Conservation (phyloP, 768 basidiomycete species). For the Tulasnella sp. region DNA sequence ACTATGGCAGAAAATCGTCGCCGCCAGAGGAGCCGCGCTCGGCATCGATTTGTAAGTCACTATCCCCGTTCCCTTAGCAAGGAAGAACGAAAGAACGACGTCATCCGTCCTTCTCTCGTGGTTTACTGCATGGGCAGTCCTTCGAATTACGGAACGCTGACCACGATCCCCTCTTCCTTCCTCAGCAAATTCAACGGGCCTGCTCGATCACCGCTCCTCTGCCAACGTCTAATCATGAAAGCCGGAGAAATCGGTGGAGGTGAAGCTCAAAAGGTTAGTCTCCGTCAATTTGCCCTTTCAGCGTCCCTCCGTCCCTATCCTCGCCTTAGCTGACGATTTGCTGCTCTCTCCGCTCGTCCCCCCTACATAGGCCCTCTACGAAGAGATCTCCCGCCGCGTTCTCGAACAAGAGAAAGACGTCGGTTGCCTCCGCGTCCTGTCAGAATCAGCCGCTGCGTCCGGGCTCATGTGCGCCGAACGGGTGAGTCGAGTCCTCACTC, state of each 20-base stretch:
- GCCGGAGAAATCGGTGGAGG: neutral
- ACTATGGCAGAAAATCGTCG: slow-evolving; percentile 27
- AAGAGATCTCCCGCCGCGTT: slow-evolving; percentile 53
- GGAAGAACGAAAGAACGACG: no score
- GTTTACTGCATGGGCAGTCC: no score
- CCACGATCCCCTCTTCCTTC: neutral
- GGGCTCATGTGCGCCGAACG: slow-evolving; percentile 49
- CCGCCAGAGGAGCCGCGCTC: slow-evolving; percentile 43
- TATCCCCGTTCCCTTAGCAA: neutral
- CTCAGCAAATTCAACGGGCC: slow-evolving; percentile 5
- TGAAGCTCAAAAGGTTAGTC: slow-evolving; percentile 1
- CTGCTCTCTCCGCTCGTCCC: neutral
- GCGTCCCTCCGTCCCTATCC: neutral
- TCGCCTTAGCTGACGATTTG: neutral
- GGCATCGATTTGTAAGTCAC: slow-evolving; percentile 44
- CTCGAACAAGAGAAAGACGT: slow-evolving; percentile 56
- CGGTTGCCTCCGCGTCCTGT: slow-evolving; percentile 44
- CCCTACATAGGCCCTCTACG: slow-evolving; percentile 33
- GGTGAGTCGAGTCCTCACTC: slow-evolving; percentile 29
- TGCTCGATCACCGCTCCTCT: neutral
- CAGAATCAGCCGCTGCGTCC: slow-evolving; percentile 42
- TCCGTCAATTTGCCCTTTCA: no score
- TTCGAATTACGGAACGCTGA: neutral
- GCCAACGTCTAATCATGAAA: slow-evolving; percentile 2
- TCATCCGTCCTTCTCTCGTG: no score